Evolutionary conservation across 2,329 filamentous ascomycete genomes (phyloP), one percentile per base, ranked within the genome.

Genomic region (Chaetoscypha palmicola): DNA sequence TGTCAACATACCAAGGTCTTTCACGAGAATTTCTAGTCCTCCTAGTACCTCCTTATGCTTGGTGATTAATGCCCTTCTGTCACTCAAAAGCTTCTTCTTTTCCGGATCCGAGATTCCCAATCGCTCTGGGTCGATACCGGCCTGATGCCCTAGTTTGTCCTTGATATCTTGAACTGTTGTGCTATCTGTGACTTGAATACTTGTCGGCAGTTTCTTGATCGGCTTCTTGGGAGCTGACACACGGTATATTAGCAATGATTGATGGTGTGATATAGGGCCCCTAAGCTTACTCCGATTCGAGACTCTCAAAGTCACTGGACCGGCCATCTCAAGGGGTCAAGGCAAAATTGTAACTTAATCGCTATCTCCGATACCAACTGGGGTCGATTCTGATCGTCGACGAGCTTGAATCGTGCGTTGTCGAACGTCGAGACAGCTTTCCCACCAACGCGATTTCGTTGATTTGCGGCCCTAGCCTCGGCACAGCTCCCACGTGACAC

Each of bases 1-100:
- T 22, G 11, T 34, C 24, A 26, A 59, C 75, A 41, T 76, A 91
- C 89, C 92, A 22, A 98, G 74, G 63, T 98, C 91, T 70, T 98
- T 97, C 52, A 97, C 86, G 55, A 92, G 79, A 38, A 98, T 65
- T 64, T 79, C 74, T 46, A 70, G 69, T 10, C 67, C 62, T 24
- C 67, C 64, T 39, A 68, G 58, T 7, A 81, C 69, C 43, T 68
- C 67, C 22, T 68, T 58, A 55, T 74, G 70, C 45, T 74, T 65
- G 23, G 61, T 61, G 26, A 82, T 51, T 35, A 71, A 62, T 16
- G 76, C 76, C 56, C 70, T 73, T 53, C 77, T 73, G 64, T 83
- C 71, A 65, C 80, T 81, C 54, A 82, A 61, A 16, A 74, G 78
- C 70, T 78, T 79, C 64, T 74, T 77, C 48, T 73, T 76, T 30